These are phyloP conservation scores for Chaetomiaceae sp. DNA, from an alignment of 2,329 filamentous ascomycete genomes.

Conservation along the genomic window DNA sequence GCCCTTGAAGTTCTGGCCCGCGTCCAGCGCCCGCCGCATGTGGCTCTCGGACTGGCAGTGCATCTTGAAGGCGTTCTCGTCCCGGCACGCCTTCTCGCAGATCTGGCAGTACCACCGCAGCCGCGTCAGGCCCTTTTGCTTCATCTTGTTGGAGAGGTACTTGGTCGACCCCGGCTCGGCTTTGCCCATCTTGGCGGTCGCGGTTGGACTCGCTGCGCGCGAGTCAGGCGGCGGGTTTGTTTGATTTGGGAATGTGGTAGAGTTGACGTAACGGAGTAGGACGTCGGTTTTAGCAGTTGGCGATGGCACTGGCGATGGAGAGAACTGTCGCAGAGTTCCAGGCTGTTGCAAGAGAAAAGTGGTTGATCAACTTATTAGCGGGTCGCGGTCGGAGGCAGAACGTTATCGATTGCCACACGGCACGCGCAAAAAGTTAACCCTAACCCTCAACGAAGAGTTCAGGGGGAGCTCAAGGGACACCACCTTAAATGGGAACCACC, in stretches of 20 bases:
- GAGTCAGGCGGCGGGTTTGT: constrained; percentile 12
- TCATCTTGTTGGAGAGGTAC: constrained; percentile 84
- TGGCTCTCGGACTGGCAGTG: constrained; percentile 82
- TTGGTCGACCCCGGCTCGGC: constrained; percentile 93
- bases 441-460: background rate
- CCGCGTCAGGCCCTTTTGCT: constrained; percentile 70
- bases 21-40: constrained; percentile 80
- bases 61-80: constrained; percentile 89
- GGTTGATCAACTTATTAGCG: no score
- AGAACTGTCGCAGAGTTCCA: no score
- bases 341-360: no score
- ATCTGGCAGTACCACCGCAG: constrained; percentile 61
- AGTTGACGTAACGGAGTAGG: background rate
- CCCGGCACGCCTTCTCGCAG: constrained; percentile 46
- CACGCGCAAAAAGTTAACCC: background rate
- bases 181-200: constrained; percentile 67
- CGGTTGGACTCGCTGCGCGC: constrained; percentile 19
- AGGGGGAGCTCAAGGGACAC: no score
- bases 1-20: constrained; percentile 79
- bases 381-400: no score
- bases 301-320: no score
- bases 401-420: background rate
- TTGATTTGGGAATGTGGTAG: background rate
- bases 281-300: no score
- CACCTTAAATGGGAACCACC: no score